Evolutionary conservation across 352 stramenopile species (phyloP), one percentile per base, ranked within the genome.

Genomic region (Pythium grandisporangium): DNA sequence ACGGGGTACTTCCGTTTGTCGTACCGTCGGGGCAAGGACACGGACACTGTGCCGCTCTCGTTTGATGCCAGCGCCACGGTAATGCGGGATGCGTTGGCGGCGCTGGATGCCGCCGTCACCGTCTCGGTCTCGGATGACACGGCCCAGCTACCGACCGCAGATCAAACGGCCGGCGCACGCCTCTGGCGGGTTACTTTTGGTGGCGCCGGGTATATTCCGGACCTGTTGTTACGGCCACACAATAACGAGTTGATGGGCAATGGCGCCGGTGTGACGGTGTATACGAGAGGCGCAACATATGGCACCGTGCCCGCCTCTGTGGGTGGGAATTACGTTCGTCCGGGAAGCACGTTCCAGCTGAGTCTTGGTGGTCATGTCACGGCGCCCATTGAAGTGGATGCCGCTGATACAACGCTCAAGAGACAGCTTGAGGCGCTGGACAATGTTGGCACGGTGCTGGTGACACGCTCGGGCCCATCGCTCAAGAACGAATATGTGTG

Each of bases 181-280:
- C 72, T 97, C 35, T 98, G 88, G 74, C 54, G 58, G 13, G 84
- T 98, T 5, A 89, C 85, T 6, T 98, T 98, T 59, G 37, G 67
- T 11, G 81, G 96, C 36, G 86, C 82, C 37, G 94, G 94, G 4
- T 77, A 95, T 50, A 69, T 98, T 1, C 85, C 95, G n/a, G 50
- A 75, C 27, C 56, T 98, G 48, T 44, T 79, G 20, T 51, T 96
- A 32, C 69, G 79, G 16, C 58, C 68, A 19, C 55, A 61, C 10
- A 88, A 96, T 58, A 81, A 87, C 39, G 41, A 75, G 13, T 64
- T 98, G 2, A 65, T 83, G 12, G 93, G 90, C 21, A 87, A 96
- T 37, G 88, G 93, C 6, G 83, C 86, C 5, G 66, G 63, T 0
- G 70, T 96, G 48, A 43, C 55, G 3, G 62, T 97, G 22, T 94